Conservation (phyloP, 2,329 filamentous ascomycete genomes). For the Clonostachys byssicola region DNA sequence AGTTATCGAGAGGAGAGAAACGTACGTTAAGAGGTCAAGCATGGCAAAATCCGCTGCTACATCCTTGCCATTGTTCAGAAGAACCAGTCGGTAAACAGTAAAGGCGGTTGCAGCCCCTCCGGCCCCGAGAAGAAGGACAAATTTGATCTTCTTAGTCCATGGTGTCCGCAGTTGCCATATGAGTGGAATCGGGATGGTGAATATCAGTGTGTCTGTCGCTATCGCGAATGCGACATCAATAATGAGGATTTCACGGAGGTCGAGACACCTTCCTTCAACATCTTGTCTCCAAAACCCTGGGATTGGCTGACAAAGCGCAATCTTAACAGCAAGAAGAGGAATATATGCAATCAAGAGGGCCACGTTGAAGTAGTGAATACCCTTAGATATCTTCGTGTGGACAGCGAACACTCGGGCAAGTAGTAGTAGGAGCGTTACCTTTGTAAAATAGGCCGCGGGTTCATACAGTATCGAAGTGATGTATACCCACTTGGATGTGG, state of each 20-base stretch:
- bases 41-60: background rate
- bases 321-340: conserved; percentile 14
- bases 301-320: conserved; percentile 12
- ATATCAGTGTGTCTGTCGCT: conserved; percentile 21
- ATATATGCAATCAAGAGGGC: conserved; percentile 14
- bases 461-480: conserved; percentile 16
- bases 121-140: conserved; percentile 17
- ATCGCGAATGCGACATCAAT: conserved; percentile 20
- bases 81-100: conserved; percentile 13
- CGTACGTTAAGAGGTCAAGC: conserved; percentile 1
- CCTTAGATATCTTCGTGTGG: conserved; percentile 8
- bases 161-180: conserved; percentile 17
- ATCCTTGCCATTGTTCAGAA: background rate
- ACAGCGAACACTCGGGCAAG: conserved; percentile 18
- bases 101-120: conserved; percentile 17
- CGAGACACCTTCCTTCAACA: conserved; percentile 14
- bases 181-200: conserved; percentile 21
- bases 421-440: conserved; percentile 17
- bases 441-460: conserved; percentile 16
- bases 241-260: conserved; percentile 20
- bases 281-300: conserved; percentile 9
- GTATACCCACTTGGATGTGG: conserved; percentile 11
- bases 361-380: conserved; percentile 16
- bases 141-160: conserved; percentile 19
- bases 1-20: background rate